A percentile compares a stretch with the other conserved stretches of the same genome.
phyloP scores from a whole-genome alignment of 495 filamentous ascomycete species.

The Cenococcum geophilum region DNA sequence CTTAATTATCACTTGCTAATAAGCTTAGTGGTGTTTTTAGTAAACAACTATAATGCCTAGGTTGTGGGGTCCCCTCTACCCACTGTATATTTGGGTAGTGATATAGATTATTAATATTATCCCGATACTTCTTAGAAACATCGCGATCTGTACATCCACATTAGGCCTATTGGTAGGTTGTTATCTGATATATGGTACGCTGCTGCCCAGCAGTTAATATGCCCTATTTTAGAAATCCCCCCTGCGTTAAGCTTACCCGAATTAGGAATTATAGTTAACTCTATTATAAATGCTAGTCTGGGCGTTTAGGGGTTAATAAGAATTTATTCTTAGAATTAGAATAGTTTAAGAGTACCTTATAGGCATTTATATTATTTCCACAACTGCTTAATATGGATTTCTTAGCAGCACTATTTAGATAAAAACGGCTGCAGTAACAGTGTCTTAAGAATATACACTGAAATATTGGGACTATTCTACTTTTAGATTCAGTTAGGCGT shows the following conservation, averaged over 20 bases:
- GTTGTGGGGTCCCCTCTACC: no score
- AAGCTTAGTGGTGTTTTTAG: no score
- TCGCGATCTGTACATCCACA: background rate
- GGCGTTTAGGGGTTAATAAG: background rate
- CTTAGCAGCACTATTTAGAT: constrained; percentile 1
- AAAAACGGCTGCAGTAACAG: background rate
- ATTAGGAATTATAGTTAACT: background rate
- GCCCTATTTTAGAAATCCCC: background rate
- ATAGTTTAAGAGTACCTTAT: background rate
- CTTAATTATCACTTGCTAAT: background rate
- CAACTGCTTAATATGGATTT: background rate
- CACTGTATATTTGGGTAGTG: background rate
- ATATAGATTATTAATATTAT: background rate
- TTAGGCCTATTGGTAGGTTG: background rate
- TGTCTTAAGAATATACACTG: background rate
- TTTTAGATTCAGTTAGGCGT: background rate
- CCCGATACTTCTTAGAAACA: background rate
- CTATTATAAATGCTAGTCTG: background rate
- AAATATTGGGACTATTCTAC: background rate
- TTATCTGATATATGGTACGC: background rate
- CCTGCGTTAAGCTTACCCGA: background rate
- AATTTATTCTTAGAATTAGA: background rate
- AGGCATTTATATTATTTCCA: background rate
- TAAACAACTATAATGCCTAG: no score
- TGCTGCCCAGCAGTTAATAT: background rate